These are phyloP conservation scores for Corrigiola litoralis DNA, from an alignment of 179 eudicot genomes.

Conservation along the genomic window DNA sequence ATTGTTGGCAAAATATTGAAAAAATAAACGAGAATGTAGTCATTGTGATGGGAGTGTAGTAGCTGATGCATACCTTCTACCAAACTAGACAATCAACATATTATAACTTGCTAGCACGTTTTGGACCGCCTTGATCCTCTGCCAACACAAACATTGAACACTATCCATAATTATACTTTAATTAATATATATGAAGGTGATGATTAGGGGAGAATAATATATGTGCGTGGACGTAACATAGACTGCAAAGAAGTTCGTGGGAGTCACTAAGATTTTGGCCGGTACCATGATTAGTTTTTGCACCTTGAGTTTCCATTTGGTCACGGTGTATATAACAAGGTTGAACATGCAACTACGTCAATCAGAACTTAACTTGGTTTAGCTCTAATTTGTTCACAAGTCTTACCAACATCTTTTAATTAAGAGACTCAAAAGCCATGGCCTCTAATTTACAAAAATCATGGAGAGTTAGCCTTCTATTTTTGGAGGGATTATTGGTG, in stretches of 20 bases:
- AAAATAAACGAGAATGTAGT: not conserved
- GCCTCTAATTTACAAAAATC: constrained; percentile 12
- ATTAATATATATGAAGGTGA: no score
- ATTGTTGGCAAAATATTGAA: not conserved
- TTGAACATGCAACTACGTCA: not conserved
- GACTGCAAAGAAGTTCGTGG: constrained; percentile 27
- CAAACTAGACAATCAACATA: not conserved
- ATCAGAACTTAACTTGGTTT: not conserved
- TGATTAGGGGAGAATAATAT: not conserved
- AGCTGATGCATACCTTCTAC: not conserved
- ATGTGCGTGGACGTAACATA: not conserved
- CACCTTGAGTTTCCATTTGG: not conserved
- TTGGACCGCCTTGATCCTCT: not conserved
- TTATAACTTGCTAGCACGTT: constrained; percentile 20
- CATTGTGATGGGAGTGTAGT: not conserved
- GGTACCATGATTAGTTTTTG: not conserved
- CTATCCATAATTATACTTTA: no score
- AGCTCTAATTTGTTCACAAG: not conserved
- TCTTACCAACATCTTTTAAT: not conserved
- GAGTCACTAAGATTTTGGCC: constrained; percentile 30
- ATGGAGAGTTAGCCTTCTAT: constrained; percentile 15
- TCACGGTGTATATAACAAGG: constrained; percentile 3
- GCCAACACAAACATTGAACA: not conserved
- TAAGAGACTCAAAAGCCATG: not conserved
- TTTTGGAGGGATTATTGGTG: constrained; percentile 10